phyloP scores from a whole-genome alignment of 2,329 filamentous ascomycete genomes.

The Verticillium longisporum region DNA sequence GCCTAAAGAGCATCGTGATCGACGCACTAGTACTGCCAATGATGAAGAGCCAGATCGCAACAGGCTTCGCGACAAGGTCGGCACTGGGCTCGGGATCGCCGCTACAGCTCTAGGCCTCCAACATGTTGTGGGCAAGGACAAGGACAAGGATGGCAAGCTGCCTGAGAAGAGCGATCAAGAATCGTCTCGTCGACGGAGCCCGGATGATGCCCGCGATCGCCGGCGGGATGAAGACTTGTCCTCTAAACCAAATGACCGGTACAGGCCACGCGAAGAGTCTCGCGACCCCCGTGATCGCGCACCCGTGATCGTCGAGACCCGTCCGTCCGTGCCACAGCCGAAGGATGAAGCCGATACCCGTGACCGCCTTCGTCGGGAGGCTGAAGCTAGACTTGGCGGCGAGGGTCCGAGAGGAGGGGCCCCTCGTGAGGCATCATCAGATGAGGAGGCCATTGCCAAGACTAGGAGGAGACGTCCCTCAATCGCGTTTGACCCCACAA shows the following conservation, averaged over 20 bases:
- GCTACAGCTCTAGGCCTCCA: conserved; percentile 40
- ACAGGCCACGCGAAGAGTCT: conserved; percentile 19
- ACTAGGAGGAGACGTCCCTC: conserved; percentile 27
- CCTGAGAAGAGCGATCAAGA: conserved; percentile 16
- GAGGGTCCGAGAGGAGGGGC: conserved; percentile 20
- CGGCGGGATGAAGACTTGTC: conserved; percentile 16
- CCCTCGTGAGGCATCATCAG: conserved; percentile 33
- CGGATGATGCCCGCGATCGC: conserved; percentile 11
- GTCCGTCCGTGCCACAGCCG: conserved; percentile 5
- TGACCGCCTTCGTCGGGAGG: conserved; percentile 28
- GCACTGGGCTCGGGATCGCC: conserved; percentile 39
- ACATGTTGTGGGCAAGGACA: conserved; percentile 25
- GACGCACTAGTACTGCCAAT: conserved; percentile 18
- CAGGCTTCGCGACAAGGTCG: conserved; percentile 40
- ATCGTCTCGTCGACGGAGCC: conserved; percentile 7
- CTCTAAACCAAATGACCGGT: conserved; percentile 20
- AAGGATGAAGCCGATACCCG: conserved; percentile 12
- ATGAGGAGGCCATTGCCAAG: conserved; percentile 29
- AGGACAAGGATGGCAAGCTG: conserved; percentile 28
- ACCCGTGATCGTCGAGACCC: conserved; percentile 14
- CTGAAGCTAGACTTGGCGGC: conserved; percentile 28
- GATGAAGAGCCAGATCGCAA: conserved; percentile 32
- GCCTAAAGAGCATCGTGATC: conserved; percentile 11
- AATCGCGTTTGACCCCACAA: conserved; percentile 43
- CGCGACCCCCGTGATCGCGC: conserved; percentile 9